phyloP scores from a whole-genome alignment of 257 asterid species.

The Catharanthus roseus region DNA sequence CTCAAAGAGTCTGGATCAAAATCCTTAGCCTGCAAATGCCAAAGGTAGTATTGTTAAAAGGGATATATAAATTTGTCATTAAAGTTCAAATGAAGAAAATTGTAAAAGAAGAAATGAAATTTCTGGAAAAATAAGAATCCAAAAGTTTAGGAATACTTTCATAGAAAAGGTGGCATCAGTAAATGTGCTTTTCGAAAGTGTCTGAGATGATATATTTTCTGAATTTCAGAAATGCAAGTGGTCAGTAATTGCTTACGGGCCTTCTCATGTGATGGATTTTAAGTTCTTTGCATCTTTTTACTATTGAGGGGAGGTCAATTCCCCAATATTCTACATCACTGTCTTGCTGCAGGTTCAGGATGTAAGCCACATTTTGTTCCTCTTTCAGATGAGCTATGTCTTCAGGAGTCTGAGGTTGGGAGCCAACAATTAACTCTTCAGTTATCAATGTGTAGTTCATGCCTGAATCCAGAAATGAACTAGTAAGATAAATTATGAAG shows the following conservation, averaged over 20 bases:
- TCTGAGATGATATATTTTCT: not conserved
- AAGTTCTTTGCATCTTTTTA: constrained; percentile 51
- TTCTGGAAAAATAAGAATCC: not conserved
- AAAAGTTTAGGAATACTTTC: not conserved
- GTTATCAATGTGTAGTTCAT: constrained; percentile 89
- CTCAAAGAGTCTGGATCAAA: constrained; percentile 95
- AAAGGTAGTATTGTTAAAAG: constrained; percentile 2
- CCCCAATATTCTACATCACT: constrained; percentile 79
- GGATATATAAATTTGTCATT: constrained; percentile 2
- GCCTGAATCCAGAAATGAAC: constrained; percentile 42
- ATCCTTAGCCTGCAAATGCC: constrained; percentile 63
- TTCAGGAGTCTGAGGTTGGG: constrained; percentile 89
- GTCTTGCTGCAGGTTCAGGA: constrained; percentile 94
- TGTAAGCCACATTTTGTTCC: constrained; percentile 60
- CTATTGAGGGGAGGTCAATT: constrained; percentile 57
- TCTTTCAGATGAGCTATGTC: constrained; percentile 77
- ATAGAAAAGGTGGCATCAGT: not conserved
- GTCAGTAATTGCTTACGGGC: constrained; percentile 63
- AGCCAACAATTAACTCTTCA: constrained; percentile 75
- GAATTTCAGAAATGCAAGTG: not conserved
- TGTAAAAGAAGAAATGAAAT: not conserved
- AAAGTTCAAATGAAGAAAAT: not conserved
- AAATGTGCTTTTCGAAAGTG: not conserved
- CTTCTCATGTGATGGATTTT: constrained; percentile 82
- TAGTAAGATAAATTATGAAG: constrained; percentile 14